These are phyloP conservation scores for Puccinellia tenuiflora DNA, from an alignment of 176 grass and related monocot species.

Conservation along the genomic window DNA sequence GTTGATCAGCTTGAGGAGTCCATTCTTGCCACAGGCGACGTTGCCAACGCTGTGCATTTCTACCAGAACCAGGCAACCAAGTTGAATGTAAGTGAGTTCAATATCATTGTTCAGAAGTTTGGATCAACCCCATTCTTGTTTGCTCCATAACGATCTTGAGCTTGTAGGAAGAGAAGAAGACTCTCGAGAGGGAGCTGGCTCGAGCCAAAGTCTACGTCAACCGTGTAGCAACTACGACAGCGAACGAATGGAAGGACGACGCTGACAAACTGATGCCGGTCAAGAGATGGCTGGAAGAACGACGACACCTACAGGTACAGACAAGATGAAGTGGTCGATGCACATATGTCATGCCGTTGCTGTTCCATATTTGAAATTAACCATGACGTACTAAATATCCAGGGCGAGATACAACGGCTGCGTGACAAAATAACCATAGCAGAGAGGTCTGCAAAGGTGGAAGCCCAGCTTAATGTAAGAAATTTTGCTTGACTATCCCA, in stretches of 20 bases:
- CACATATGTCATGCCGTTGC: background rate
- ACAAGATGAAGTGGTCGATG: background rate
- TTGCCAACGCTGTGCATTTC: conserved; percentile 52
- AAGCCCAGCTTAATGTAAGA: conserved; percentile 72
- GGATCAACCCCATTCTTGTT: conserved; percentile 1
- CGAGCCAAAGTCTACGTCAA: conserved; percentile 74
- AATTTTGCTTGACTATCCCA: background rate
- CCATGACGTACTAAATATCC: background rate
- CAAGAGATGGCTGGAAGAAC: conserved; percentile 91
- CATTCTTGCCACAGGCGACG: conserved; percentile 48
- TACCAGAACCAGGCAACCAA: conserved; percentile 57
- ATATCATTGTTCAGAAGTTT: background rate
- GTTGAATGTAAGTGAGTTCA: conserved; percentile 44
- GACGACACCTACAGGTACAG: conserved; percentile 68
- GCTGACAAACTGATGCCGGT: conserved; percentile 64
- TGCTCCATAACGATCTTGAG: background rate
- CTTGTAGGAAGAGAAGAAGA: conserved; percentile 83
- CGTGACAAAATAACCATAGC: conserved; percentile 58
- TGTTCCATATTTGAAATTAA: background rate
- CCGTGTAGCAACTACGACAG: conserved; percentile 53
- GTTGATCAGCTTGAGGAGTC: conserved; percentile 74
- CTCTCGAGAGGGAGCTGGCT: conserved; percentile 74
- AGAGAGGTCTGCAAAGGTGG: conserved; percentile 74
- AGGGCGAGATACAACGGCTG: conserved; percentile 79
- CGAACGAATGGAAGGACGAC: conserved; percentile 84